These are phyloP conservation scores for Euphorbia pulcherrima DNA, from an alignment of 345 rosid species.

Conservation along the genomic window DNA sequence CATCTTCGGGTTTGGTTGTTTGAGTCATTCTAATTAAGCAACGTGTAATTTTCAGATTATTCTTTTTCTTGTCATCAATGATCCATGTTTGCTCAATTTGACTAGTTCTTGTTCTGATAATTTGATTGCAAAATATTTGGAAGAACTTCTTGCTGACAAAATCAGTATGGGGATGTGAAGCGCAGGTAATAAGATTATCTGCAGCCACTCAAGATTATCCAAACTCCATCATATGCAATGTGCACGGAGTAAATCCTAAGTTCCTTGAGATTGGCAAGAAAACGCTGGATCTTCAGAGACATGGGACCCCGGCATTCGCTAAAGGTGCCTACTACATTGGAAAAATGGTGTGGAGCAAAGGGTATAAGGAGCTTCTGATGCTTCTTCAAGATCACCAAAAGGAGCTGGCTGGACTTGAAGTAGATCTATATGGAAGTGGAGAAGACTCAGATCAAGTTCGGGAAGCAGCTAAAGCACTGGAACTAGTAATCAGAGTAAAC, in stretches of 20 bases:
- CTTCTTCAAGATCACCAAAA: constrained; percentile 66
- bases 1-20: not conserved
- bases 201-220: constrained; percentile 93
- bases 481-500: constrained; percentile 52
- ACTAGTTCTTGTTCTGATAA: not conserved
- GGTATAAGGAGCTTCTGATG: constrained; percentile 80
- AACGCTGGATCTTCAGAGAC: constrained; percentile 52
- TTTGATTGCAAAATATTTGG: not conserved
- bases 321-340: constrained; percentile 92
- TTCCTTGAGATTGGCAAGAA: constrained; percentile 79
- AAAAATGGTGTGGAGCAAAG: constrained; percentile 98
- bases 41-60: not conserved
- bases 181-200: constrained; percentile 86
- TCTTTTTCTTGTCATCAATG: not conserved
- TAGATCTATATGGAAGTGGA: constrained; percentile 83
- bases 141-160: not conserved
- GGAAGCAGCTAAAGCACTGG: constrained; percentile 57
- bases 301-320: constrained; percentile 46
- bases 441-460: constrained; percentile 75
- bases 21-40: not conserved
- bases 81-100: not conserved
- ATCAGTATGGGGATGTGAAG: constrained; percentile 10
- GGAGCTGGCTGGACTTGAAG: constrained; percentile 59
- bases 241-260: constrained; percentile 91
- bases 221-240: constrained; percentile 73